These are phyloP conservation scores for Rhynchospora pubera DNA, from an alignment of 176 grass and related monocot species.

Conservation along the genomic window DNA sequence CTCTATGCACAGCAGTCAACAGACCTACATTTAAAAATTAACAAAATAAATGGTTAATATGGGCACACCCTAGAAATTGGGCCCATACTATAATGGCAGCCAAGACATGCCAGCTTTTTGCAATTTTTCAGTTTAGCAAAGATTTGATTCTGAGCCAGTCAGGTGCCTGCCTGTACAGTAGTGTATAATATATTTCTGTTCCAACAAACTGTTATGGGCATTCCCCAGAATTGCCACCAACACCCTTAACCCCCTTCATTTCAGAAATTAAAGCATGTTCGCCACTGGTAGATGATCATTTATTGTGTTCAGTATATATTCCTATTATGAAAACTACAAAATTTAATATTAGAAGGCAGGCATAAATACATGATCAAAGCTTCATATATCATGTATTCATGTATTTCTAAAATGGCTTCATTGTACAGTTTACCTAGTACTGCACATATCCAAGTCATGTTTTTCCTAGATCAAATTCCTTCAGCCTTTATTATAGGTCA, in stretches of 20 bases:
- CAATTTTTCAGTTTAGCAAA: background rate
- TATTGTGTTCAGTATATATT: background rate
- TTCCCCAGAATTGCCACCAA: background rate
- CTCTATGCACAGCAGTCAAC: constrained; percentile 52
- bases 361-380: background rate
- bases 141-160: background rate
- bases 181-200: background rate
- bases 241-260: background rate
- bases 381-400: background rate
- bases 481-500: background rate
- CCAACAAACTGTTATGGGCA: background rate
- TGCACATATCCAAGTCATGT: background rate
- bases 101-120: background rate
- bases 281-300: background rate
- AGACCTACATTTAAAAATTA: constrained; percentile 23
- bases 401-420: background rate
- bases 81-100: background rate
- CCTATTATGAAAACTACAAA: background rate
- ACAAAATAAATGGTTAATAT: background rate
- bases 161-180: background rate
- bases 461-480: background rate
- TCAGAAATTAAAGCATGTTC: background rate
- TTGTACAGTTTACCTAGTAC: background rate
- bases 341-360: background rate
- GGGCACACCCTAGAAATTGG: background rate